Base-by-base conservation (phyloP, 768 basidiomycete genomes). In the Mycena rebaudengoi region DNA sequence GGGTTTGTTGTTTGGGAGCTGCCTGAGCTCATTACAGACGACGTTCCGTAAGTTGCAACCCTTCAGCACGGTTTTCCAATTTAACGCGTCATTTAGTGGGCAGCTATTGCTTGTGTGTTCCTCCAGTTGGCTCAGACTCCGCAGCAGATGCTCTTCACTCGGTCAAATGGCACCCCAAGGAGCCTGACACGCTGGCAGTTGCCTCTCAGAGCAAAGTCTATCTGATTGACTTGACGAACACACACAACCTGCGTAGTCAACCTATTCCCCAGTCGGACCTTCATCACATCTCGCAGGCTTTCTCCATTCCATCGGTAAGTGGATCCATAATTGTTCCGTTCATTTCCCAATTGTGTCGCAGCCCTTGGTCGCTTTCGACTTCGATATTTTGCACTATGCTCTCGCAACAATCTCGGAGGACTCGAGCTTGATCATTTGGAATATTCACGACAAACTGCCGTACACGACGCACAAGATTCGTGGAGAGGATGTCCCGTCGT, bases 1-100 rank as follows among this genome's bases (percentile, higher is more conserved):
- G 94, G 94, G 39, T 92, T 95, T 67, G 91, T 95, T 30, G 90
- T 95, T 7, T 95, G 94, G 94, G 91, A 95, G 72, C 73, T 95
- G 25, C 94, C 94, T 29, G 89, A 91, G 53, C 74, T 89, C 54
- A 92, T 95, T 72, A 92, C 88, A 13, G 94, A 95, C 70, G 93
- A 95, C 76, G 91, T 91, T 30, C 90, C 91, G 92, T 94, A 78
- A 73, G 91, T 86, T 26, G 55, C 43, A 20, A 45, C 50, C 16
- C 14, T 30, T 45, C 3, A n/a, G 44, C 10, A 62, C 20, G 26
- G 57, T 26, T 64, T 51, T 40, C 41, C 26, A 28, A n/a, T n/a
- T 56, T 65, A 59, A 41, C 60, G 28, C 66, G 41, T 21, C 48
- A 23, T 45, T 71, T 63, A 92, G 91, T 49, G 91, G 91, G 35